phyloP scores from a whole-genome alignment of 2,329 filamentous ascomycete species.

The Podosphaera xanthii region DNA sequence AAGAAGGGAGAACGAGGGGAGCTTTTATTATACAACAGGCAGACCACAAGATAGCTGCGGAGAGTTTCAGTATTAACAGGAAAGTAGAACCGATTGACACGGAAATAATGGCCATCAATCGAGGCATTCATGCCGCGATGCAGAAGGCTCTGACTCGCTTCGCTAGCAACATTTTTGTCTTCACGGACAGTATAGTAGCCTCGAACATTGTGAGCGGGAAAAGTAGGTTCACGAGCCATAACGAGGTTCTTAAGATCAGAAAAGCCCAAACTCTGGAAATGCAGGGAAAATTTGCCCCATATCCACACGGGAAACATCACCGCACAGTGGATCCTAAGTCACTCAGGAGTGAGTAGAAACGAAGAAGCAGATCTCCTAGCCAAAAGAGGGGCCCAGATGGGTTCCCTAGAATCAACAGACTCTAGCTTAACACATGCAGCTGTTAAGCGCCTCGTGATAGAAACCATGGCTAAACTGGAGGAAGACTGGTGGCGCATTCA shows the following conservation, averaged over 20 bases:
- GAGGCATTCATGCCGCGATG: background rate
- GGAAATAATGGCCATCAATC: background rate
- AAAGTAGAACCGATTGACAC: background rate
- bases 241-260: background rate
- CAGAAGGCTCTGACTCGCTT: background rate
- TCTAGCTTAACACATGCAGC: background rate
- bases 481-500: background rate
- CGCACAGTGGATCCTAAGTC: background rate
- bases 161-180: background rate
- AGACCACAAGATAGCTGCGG: background rate
- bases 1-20: no score
- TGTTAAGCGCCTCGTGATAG: background rate
- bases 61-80: background rate
- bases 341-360: background rate
- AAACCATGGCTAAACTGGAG: background rate
- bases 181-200: background rate
- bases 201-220: background rate
- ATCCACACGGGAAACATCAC: background rate
- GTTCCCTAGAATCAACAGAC: background rate
- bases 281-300: background rate
- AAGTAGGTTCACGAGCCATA: background rate
- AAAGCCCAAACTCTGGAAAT: background rate
- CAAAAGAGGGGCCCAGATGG: background rate
- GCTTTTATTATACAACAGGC: no score
- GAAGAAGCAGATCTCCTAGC: background rate